Conservation (phyloP, 352 stramenopile species). For the Achlya hypogyna region DNA sequence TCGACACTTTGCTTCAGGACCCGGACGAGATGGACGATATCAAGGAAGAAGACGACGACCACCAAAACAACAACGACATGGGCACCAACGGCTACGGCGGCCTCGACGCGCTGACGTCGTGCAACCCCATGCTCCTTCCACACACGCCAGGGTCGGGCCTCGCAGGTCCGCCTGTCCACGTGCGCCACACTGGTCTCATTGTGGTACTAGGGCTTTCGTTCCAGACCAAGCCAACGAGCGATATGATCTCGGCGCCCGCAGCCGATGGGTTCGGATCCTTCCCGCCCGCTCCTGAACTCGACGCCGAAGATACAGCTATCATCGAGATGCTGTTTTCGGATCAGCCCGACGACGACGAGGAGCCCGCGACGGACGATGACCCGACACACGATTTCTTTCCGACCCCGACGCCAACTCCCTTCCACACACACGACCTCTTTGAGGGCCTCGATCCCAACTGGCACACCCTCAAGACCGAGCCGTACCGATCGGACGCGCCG, state of each 20-base stretch:
- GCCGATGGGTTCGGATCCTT: not conserved
- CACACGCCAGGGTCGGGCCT: not conserved
- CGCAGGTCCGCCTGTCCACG: not conserved
- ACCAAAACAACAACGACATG: not conserved
- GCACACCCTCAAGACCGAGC: not conserved
- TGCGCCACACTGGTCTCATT: not conserved
- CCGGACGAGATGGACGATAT: constrained; percentile 3
- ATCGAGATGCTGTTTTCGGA: not conserved
- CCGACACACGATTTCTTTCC: not conserved
- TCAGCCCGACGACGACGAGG: not conserved
- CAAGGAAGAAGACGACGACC: constrained; percentile 4
- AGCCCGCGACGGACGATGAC: not conserved
- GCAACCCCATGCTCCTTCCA: not conserved
- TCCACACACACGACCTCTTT: too few species aligned
- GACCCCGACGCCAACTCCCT: too few species aligned
- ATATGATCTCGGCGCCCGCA: not conserved
- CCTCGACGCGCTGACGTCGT: not conserved
- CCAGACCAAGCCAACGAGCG: not conserved
- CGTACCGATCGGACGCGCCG: not conserved
- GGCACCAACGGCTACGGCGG: not conserved
- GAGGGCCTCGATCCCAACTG: not conserved
- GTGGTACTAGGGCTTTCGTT: not conserved
- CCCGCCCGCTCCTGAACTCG: not conserved
- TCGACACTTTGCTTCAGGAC: constrained; percentile 16
- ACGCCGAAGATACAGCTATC: not conserved